A percentile compares a stretch with the other conserved stretches of the same genome.
phyloP scores from a whole-genome alignment of 1,284 basidiomycete genomes.

The Ganoderma lucidum region DNA sequence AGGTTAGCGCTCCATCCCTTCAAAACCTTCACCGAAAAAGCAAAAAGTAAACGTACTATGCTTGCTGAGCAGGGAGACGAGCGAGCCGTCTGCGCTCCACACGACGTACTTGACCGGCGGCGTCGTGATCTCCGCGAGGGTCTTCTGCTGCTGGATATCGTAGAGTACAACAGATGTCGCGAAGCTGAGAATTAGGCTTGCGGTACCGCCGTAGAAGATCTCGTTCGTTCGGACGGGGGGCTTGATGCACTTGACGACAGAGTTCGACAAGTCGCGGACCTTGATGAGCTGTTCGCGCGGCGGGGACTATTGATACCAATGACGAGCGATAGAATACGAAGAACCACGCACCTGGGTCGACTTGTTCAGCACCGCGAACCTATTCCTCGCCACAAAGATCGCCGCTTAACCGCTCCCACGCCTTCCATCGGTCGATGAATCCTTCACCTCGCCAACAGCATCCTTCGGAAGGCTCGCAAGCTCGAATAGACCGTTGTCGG shows the following conservation, averaged over 20 bases:
- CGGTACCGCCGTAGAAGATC: slow-evolving; percentile 98
- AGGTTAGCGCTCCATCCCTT: too few species aligned
- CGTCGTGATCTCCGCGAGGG: slow-evolving; percentile 90
- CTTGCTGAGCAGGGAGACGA: slow-evolving; percentile 97
- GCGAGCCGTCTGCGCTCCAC: slow-evolving; percentile 91
- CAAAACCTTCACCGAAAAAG: too few species aligned
- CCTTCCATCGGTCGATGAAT: slow-evolving; percentile 94
- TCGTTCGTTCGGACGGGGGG: slow-evolving; percentile 95
- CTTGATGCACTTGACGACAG: slow-evolving; percentile 95
- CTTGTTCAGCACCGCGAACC: slow-evolving; percentile 95
- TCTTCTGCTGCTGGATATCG: slow-evolving; percentile 98
- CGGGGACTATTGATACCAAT: background rate
- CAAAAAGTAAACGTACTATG: slow-evolving; percentile 97
- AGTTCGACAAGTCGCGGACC: slow-evolving; percentile 94
- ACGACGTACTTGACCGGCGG: slow-evolving; percentile 98
- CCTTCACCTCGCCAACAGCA: slow-evolving; percentile 82
- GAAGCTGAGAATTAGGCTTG: slow-evolving; percentile 91
- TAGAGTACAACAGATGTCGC: slow-evolving; percentile 90
- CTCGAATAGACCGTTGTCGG: slow-evolving; percentile 95
- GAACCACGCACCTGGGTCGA: slow-evolving; percentile 70
- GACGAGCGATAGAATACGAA: background rate
- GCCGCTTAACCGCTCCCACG: slow-evolving; percentile 88
- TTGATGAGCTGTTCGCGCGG: slow-evolving; percentile 78
- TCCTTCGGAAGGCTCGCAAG: slow-evolving; percentile 88
- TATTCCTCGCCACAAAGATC: slow-evolving; percentile 97